Evolutionary conservation across 1,284 basidiomycete genomes (phyloP).

Genomic region (Ustilago xerochloae): DNA sequence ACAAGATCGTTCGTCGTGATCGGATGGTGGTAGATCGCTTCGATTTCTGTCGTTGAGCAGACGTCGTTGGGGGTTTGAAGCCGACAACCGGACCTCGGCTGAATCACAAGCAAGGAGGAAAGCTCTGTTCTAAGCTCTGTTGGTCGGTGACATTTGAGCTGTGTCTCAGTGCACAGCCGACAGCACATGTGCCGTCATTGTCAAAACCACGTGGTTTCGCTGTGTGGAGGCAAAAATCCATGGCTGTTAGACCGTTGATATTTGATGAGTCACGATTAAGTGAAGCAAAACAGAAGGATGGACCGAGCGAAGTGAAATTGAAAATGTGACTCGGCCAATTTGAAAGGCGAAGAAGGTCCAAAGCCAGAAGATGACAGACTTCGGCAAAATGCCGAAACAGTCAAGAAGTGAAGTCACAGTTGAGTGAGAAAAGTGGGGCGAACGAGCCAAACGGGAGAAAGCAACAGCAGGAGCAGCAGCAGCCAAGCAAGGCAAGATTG

Average conservation of each 20-base stretch:
- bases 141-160: too few relatives aligned
- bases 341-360: too few relatives aligned
- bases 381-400: conserved; percentile 7
- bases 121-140: too few relatives aligned
- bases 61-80: too few relatives aligned
- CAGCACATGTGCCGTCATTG: neutral
- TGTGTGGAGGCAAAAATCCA: neutral
- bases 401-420: neutral
- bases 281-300: neutral
- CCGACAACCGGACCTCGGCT: too few relatives aligned
- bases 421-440: neutral
- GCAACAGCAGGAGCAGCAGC: too few relatives aligned
- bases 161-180: neutral
- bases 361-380: neutral
- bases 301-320: neutral
- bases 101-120: too few relatives aligned
- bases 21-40: too few relatives aligned
- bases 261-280: conserved; percentile 4
- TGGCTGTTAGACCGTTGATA: neutral
- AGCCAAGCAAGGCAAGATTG: too few relatives aligned
- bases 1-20: too few relatives aligned
- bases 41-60: too few relatives aligned
- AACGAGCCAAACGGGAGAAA: neutral
- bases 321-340: conserved; percentile 6
- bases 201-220: conserved; percentile 1